Percentiles rank a stretch among this genome's conserved stretches.
Evolutionary conservation across 306 rosid species (phyloP).

Genomic region (Quercus wislizeni): DNA sequence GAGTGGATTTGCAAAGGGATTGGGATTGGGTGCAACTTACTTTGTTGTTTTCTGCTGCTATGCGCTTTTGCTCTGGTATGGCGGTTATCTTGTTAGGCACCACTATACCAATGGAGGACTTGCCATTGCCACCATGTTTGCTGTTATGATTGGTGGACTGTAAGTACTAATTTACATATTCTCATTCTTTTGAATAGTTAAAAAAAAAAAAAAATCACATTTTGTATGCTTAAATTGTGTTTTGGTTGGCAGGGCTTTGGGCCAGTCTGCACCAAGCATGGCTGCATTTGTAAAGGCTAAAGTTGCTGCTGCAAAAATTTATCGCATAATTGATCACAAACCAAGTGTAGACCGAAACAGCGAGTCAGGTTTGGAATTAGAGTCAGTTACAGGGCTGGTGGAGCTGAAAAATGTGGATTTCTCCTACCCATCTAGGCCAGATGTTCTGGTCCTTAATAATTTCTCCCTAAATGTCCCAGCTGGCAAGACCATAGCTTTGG

Average conservation of each 20-base stretch:
- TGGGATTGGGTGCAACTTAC: slow-evolving; percentile 96
- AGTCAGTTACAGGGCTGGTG: slow-evolving; percentile 73
- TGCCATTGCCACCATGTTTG: slow-evolving; percentile 97
- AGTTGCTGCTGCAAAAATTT: slow-evolving; percentile 89
- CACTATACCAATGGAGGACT: slow-evolving; percentile 94
- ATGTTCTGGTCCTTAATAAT: slow-evolving; percentile 65
- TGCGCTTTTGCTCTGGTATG: slow-evolving; percentile 96
- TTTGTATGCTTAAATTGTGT: background rate
- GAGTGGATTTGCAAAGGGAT: slow-evolving; percentile 88
- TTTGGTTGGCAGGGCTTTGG: slow-evolving; percentile 66
- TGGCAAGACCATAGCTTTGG: slow-evolving; percentile 94
- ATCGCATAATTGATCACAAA: slow-evolving; percentile 82
- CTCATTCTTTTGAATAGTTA: background rate
- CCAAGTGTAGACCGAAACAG: slow-evolving; percentile 74
- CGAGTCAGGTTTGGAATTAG: slow-evolving; percentile 70
- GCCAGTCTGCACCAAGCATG: slow-evolving; percentile 96
- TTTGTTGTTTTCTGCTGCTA: slow-evolving; percentile 96
- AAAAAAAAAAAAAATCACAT: background rate
- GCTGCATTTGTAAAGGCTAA: slow-evolving; percentile 91
- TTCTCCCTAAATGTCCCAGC: slow-evolving; percentile 83
- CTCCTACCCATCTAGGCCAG: slow-evolving; percentile 90
- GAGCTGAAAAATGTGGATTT: slow-evolving; percentile 84
- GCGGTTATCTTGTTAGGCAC: slow-evolving; percentile 92
- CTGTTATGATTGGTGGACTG: slow-evolving; percentile 97
- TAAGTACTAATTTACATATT: slow-evolving; percentile 39